Conservation (phyloP, 805 yeast species). For the Alloascoidea africana region DNA sequence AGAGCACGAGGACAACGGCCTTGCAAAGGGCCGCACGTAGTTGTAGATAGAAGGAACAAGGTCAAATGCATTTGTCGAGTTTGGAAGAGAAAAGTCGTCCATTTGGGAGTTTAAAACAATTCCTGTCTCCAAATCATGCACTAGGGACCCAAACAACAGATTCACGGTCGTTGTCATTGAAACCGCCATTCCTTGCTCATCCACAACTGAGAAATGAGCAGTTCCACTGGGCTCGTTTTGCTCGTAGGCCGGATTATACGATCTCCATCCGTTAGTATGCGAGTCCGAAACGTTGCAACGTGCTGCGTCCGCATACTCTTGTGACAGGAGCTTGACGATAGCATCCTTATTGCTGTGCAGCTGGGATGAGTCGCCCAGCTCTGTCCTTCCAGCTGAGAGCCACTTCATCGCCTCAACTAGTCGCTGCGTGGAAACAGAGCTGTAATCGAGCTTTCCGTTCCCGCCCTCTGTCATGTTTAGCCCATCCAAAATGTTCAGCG, state of each 20-base stretch:
- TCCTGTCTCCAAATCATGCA: constrained; percentile 74
- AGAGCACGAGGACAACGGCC: constrained; percentile 76
- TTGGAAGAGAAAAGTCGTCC: constrained; percentile 85
- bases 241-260: constrained; percentile 69
- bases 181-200: constrained; percentile 61
- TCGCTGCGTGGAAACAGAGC: constrained; percentile 40
- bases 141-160: constrained; percentile 65
- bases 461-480: constrained; percentile 20
- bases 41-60: constrained; percentile 72
- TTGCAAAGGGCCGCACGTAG: constrained; percentile 54
- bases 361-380: constrained; percentile 54
- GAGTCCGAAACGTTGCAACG: constrained; percentile 33
- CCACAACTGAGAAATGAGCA: constrained; percentile 72
- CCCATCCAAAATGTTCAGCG: constrained; percentile 46
- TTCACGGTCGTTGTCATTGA: constrained; percentile 83
- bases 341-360: constrained; percentile 17
- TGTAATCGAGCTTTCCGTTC: constrained; percentile 11
- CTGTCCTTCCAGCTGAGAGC: constrained; percentile 78
- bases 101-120: constrained; percentile 75
- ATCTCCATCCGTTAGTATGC: constrained; percentile 50
- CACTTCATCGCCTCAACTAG: constrained; percentile 84
- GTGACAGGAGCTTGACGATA: constrained; percentile 28
- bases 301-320: constrained; percentile 44
- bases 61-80: constrained; percentile 58
- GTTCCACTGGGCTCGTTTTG: constrained; percentile 81